These are phyloP conservation scores for Linum trigynum DNA, from an alignment of 345 rosid genomes.

Conservation along the genomic window DNA sequence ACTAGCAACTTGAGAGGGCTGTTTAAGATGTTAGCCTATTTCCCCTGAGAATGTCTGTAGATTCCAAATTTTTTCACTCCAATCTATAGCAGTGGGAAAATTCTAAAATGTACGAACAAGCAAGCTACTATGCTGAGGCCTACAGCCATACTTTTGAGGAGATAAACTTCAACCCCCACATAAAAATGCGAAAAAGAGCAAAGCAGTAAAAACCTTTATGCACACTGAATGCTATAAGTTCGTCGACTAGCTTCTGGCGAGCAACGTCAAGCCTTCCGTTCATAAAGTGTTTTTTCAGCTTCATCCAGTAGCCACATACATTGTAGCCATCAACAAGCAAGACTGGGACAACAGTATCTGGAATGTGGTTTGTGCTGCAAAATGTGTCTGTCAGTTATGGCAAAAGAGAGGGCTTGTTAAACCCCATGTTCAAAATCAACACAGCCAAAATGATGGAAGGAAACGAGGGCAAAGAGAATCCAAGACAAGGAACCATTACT, in stretches of 20 bases:
- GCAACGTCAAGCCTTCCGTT: conserved; percentile 77
- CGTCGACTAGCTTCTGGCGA: conserved; percentile 74
- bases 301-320: conserved; percentile 88
- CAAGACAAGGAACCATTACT: conserved; percentile 39
- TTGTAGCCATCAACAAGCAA: conserved; percentile 96
- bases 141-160: too few relatives aligned
- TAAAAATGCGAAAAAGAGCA: background rate
- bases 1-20: background rate
- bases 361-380: conserved; percentile 68
- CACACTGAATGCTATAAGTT: conserved; percentile 61
- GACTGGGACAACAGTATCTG: conserved; percentile 66
- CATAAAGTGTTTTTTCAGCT: conserved; percentile 81
- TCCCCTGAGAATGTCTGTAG: too few relatives aligned
- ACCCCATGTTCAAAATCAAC: conserved; percentile 1
- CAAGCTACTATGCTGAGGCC: too few relatives aligned
- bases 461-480: too few relatives aligned
- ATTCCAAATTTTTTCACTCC: too few relatives aligned
- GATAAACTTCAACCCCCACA: too few relatives aligned
- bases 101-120: too few relatives aligned
- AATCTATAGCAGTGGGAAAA: too few relatives aligned
- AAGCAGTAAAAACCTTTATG: conserved; percentile 45
- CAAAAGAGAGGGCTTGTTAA: conserved; percentile 1
- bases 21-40: too few relatives aligned
- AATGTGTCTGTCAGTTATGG: conserved; percentile 22
- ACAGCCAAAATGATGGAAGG: too few relatives aligned